Evolutionary conservation across 208 protist genomes (phyloP), one percentile per base, ranked within the genome.

Genomic region (Trypanosomatidae sp.): DNA sequence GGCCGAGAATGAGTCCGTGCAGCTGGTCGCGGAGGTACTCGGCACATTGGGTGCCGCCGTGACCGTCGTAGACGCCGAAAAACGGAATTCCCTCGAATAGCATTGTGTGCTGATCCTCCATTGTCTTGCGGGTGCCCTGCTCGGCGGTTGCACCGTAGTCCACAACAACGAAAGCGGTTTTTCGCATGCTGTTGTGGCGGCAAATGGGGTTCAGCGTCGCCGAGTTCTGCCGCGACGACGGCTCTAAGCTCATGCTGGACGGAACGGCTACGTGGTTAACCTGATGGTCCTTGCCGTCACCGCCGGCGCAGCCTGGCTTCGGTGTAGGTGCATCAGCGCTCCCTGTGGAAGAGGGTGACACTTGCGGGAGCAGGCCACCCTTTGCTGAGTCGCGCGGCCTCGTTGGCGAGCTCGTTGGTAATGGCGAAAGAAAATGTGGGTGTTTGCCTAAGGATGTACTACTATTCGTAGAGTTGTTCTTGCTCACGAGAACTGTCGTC

Each of bases 51-150:
- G 89, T 91, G 41, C 93, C 93, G 71, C 89, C 89, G 73, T 97
- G 93, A 25, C 93, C 93, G 81, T 97, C 93, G 84, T 94, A 97
- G 59, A 97, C 91, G 64, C 73, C 93, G 75, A 95, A 95, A 67
- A 97, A 94, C 13, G 92, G 89, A 62, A 93, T 88, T 41, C 86
- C 84, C 60, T 95, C 89, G 25, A 82, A 71, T 33, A 92, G 77
- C 90, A 97, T 95, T 22, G 81, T 87, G 68, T 97, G 90, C 77
- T 94, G 89, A 74, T 97, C 92, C 78, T 97, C 90, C 92, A 97
- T 97, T 30, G 92, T 97, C 46, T 84, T 83, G 2, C 92, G 87
- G 25, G 83, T 84, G 7, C 92, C 92, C 66, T 95, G 90, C 81
- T 96, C 89, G 12, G 92, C 87, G 12, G 88, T 89, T 12, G 86